Evolutionary conservation across 345 rosid species (phyloP).

Genomic region (Balakata baccata): DNA sequence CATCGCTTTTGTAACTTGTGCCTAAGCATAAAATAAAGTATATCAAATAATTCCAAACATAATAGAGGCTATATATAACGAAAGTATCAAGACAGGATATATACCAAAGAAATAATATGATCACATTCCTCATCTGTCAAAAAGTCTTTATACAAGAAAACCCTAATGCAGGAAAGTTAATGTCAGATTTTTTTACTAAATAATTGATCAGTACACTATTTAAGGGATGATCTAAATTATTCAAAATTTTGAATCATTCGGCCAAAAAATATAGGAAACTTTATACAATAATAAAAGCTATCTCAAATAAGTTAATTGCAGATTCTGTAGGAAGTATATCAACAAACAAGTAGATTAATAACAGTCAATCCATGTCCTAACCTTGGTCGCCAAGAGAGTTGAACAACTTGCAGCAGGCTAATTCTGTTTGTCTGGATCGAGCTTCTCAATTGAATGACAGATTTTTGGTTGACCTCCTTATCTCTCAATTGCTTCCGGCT

Average conservation of each 20-base stretch:
- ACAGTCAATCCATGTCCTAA: slow-evolving; percentile 51
- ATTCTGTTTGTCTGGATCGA: slow-evolving; percentile 40
- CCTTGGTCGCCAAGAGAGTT: slow-evolving; percentile 93
- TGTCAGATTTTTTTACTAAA: slow-evolving; percentile 25
- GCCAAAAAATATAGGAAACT: slow-evolving; percentile 9
- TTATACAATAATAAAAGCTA: not conserved
- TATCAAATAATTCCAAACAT: slow-evolving; percentile 2
- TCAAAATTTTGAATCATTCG: not conserved
- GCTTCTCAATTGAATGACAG: slow-evolving; percentile 23
- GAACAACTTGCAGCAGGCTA: slow-evolving; percentile 61
- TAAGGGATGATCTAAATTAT: not conserved
- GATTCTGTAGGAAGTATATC: not conserved
- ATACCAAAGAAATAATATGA: slow-evolving; percentile 66
- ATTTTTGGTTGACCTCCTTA: slow-evolving; percentile 26
- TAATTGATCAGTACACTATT: not conserved
- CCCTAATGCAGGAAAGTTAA: slow-evolving; percentile 44
- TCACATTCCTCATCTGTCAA: slow-evolving; percentile 73
- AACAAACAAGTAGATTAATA: not conserved
- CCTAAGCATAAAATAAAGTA: slow-evolving; percentile 31
- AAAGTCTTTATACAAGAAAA: slow-evolving; percentile 64
- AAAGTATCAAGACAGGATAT: slow-evolving; percentile 4
- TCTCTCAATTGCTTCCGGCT: slow-evolving; percentile 72
- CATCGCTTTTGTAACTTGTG: slow-evolving; percentile 26
- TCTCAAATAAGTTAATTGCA: not conserved
- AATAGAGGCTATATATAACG: not conserved